Evolutionary conservation across 140 eudicot genomes (phyloP).

Genomic region (Stevia rebaudiana): DNA sequence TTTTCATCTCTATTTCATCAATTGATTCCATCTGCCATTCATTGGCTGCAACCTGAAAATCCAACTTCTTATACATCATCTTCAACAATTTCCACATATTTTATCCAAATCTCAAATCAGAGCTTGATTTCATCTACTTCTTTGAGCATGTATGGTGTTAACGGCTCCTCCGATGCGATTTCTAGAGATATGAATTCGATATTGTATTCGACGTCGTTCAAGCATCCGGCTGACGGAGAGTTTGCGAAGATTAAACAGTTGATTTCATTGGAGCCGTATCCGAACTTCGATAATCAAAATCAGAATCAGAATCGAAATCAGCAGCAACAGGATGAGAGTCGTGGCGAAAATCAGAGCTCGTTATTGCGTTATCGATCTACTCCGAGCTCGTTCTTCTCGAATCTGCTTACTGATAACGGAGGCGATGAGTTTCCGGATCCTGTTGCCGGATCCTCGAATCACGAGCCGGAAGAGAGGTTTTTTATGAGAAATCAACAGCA

Average conservation of each 20-base stretch:
- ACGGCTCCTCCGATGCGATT: constrained; percentile 34
- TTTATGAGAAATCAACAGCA: background rate
- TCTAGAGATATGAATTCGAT: constrained; percentile 37
- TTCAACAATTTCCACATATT: background rate
- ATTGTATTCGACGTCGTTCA: constrained; percentile 32
- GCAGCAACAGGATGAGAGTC: constrained; percentile 1
- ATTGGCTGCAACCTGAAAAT: constrained; percentile 9
- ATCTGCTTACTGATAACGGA: constrained; percentile 32
- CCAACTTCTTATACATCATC: background rate
- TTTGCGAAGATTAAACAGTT: constrained; percentile 42
- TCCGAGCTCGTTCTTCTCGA: constrained; percentile 58
- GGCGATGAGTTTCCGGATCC: constrained; percentile 29
- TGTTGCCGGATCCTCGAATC: constrained; percentile 17
- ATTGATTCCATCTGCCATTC: constrained; percentile 9
- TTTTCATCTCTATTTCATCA: constrained; percentile 19
- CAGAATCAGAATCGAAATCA: constrained; percentile 13
- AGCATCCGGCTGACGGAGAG: constrained; percentile 38
- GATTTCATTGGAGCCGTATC: constrained; percentile 29
- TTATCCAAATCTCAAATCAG: background rate
- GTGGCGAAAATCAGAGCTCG: constrained; percentile 16
- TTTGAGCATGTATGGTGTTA: constrained; percentile 26
- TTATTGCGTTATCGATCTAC: constrained; percentile 62
- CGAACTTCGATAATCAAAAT: constrained; percentile 15
- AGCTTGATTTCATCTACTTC: background rate
- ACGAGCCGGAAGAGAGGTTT: constrained; percentile 41